Conservation (phyloP, 2,329 filamentous ascomycete species). For the Trichoderma atroviride region DNA sequence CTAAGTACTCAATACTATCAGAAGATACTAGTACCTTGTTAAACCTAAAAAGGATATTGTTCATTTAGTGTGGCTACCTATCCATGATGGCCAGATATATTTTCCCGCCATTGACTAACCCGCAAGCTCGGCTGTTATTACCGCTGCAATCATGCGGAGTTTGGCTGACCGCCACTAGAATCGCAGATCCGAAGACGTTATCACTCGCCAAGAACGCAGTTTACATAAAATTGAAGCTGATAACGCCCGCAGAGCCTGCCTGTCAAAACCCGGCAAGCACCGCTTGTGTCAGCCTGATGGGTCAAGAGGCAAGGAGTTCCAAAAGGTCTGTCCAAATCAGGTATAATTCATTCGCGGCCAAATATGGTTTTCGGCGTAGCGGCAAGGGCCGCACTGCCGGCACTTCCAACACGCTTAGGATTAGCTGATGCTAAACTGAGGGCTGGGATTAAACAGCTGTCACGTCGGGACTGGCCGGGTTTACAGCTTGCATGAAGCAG, state of each 20-base stretch:
- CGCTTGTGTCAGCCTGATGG: not conserved
- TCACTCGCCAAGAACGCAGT: not conserved
- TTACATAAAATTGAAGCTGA: not conserved
- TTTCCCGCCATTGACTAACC: not conserved
- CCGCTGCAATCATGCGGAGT: not conserved
- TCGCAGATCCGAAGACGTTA: not conserved
- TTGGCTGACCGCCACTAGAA: not conserved
- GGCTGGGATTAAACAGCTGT: conserved; percentile 1
- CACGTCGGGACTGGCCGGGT: not conserved
- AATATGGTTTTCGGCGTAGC: too few relatives aligned
- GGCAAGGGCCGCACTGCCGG: not conserved
- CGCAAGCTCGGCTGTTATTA: not conserved
- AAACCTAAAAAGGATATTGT: too few relatives aligned
- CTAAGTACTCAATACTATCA: too few relatives aligned
- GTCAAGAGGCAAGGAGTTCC: too few relatives aligned
- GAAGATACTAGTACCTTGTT: too few relatives aligned
- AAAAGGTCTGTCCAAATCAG: not conserved
- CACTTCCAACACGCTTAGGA: not conserved
- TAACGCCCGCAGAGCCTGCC: not conserved
- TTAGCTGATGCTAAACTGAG: not conserved
- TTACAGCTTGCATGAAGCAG: not conserved
- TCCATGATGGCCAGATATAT: not conserved
- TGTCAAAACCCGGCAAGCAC: not conserved
- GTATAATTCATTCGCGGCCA: not conserved
- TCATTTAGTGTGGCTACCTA: not conserved